phyloP scores from a whole-genome alignment of 345 rosid species.

The Arabidopsis arenosa region DNA sequence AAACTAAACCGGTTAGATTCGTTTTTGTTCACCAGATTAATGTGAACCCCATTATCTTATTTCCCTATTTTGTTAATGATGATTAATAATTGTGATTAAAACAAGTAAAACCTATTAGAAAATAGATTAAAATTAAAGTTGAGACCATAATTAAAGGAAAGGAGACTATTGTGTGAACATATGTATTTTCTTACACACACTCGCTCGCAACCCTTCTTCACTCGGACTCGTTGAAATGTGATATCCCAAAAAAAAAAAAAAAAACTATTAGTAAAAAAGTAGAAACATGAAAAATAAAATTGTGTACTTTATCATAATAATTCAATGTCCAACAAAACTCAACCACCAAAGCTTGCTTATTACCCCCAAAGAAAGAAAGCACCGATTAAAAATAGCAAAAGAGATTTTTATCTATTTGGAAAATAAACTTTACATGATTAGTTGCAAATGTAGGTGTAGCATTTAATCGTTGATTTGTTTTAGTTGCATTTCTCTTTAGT shows the following conservation, averaged over 20 bases:
- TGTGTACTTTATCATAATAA: constrained; percentile 9
- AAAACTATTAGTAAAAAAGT: background rate
- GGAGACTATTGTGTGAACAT: constrained; percentile 30
- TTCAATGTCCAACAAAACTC: constrained; percentile 26
- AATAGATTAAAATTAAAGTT: background rate
- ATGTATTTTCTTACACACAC: constrained; percentile 13
- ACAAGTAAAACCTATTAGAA: background rate
- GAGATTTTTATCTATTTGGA: background rate
- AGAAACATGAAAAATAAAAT: background rate
- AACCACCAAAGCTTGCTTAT: constrained; percentile 30
- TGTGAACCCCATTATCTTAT: constrained; percentile 46
- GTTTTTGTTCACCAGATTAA: constrained; percentile 40
- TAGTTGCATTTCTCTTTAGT: background rate
- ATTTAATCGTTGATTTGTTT: background rate
- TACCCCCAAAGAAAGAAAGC: background rate
- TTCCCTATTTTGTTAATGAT: constrained; percentile 25
- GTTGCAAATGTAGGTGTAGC: background rate
- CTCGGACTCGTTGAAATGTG: constrained; percentile 9
- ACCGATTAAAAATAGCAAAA: background rate
- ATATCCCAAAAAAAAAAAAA: background rate
- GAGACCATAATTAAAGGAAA: constrained; percentile 31
- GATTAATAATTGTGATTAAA: constrained; percentile 4
- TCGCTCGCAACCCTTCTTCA: background rate
- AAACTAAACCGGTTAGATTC: constrained; percentile 41
- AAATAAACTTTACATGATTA: background rate